phyloP scores from a whole-genome alignment of 495 filamentous ascomycete species.

The Diplogelasinospora grovesii region DNA sequence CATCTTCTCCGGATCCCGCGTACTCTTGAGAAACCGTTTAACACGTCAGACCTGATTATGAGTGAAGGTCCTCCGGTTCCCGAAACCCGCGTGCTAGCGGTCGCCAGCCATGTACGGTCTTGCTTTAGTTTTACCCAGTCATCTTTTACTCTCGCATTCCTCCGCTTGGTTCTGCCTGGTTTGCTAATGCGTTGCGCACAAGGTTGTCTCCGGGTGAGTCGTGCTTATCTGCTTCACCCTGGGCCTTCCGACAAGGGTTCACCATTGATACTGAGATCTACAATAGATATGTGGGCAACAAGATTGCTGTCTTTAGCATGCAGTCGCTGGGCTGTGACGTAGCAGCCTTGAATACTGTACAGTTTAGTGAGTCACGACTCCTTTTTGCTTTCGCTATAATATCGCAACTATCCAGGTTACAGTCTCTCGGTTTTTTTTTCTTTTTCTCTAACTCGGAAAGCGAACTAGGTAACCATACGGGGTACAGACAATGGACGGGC shows the following conservation, averaged over 20 bases:
- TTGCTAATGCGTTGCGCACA: constrained; percentile 27
- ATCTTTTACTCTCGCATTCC: constrained; percentile 10
- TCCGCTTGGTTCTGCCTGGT: constrained; percentile 11
- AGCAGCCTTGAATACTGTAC: constrained; percentile 85
- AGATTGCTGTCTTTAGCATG: constrained; percentile 88
- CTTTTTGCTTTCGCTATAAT: background rate
- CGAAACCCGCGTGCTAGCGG: constrained; percentile 81
- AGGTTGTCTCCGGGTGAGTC: constrained; percentile 77
- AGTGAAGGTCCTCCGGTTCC: constrained; percentile 53
- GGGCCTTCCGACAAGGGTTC: background rate
- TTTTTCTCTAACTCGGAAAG: constrained; percentile 2
- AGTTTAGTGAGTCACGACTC: constrained; percentile 76
- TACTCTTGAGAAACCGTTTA: background rate
- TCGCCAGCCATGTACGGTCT: constrained; percentile 90
- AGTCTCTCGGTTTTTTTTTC: constrained; percentile 1
- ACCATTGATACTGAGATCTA: background rate
- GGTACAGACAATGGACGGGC: constrained; percentile 80
- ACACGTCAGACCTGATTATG: constrained; percentile 16
- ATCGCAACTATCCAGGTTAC: background rate
- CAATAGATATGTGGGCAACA: constrained; percentile 88
- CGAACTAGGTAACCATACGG: constrained; percentile 78
- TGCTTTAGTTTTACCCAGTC: background rate
- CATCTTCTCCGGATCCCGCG: background rate
- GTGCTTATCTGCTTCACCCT: background rate
- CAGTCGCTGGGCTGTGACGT: constrained; percentile 91